Conservation (phyloP, 169 alveolate species). For the Eimeria maxima region DNA sequence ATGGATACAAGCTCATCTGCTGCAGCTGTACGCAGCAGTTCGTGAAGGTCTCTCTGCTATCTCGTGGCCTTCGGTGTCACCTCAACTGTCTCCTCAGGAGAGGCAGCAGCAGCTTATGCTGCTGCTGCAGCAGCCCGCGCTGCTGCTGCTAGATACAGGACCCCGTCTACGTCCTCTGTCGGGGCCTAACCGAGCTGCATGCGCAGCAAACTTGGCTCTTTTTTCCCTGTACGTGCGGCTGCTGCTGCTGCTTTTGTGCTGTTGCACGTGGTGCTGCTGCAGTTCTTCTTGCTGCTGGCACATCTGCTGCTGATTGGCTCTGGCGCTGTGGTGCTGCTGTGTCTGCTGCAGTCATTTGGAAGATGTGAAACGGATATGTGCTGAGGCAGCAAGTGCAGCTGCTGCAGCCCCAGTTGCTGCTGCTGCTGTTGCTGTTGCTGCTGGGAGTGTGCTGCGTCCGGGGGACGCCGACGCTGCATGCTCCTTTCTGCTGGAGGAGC, state of each 20-base stretch:
- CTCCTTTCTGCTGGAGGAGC: conserved; percentile 37
- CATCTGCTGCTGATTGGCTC: not conserved
- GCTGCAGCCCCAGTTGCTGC: not conserved
- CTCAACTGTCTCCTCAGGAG: conserved; percentile 40
- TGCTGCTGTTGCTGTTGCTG: conserved; percentile 1
- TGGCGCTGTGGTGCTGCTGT: conserved; percentile 3
- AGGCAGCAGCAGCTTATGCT: conserved; percentile 34
- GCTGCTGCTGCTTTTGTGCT: not conserved
- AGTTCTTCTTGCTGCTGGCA: conserved; percentile 8
- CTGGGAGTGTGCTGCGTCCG: not conserved
- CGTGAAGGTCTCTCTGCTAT: conserved; percentile 19
- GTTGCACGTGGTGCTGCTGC: conserved; percentile 19
- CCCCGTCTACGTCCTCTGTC: not conserved
- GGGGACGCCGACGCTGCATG: conserved; percentile 12
- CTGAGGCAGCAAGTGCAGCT: not conserved
- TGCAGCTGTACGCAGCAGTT: conserved; percentile 44
- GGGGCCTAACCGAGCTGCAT: conserved; percentile 12
- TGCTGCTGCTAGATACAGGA: conserved; percentile 34
- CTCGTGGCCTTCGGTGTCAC: conserved; percentile 38
- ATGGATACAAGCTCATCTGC: conserved; percentile 15
- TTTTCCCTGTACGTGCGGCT: not conserved
- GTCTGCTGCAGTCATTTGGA: conserved; percentile 51
- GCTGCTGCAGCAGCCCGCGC: conserved; percentile 55
- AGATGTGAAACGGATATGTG: conserved; percentile 1
- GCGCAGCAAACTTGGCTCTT: conserved; percentile 54